Conservation (phyloP, 176 grass and related monocot species). For the Miscanthus lutarioriparius region DNA sequence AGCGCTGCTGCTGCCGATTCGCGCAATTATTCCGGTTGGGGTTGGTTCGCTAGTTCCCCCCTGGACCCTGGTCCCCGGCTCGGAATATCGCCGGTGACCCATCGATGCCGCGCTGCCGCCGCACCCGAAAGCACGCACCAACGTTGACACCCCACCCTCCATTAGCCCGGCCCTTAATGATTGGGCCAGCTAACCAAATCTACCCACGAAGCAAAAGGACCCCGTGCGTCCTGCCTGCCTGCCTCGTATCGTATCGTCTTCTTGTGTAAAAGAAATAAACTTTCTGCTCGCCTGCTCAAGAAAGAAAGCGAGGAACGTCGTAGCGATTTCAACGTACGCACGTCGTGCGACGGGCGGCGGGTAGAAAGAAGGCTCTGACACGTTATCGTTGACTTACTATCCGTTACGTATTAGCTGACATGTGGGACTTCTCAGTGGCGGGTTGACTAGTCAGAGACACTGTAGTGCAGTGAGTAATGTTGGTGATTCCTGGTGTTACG, state of each 20-base stretch:
- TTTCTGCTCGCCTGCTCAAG: not conserved
- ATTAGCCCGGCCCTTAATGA: not conserved
- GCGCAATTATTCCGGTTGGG: conserved; percentile 31
- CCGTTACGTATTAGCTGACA: no score
- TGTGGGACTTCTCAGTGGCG: no score
- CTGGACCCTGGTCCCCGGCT: conserved; percentile 20
- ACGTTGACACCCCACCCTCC: conserved; percentile 63
- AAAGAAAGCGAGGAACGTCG: not conserved
- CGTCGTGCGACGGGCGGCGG: no score
- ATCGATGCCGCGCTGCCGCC: conserved; percentile 9
- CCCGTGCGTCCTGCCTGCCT: not conserved
- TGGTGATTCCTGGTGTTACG: no score
- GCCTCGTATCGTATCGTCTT: not conserved
- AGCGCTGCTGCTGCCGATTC: not conserved
- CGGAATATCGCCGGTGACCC: conserved; percentile 39
- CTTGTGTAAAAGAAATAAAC: not conserved
- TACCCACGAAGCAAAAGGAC: not conserved
- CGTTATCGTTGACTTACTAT: not conserved
- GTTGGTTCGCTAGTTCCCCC: not conserved
- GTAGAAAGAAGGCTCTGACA: no score
- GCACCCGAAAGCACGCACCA: conserved; percentile 53
- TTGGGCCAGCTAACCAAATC: conserved; percentile 36
- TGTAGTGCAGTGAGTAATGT: no score
- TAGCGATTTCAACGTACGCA: no score
- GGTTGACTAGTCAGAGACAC: no score